These are phyloP conservation scores for Secale cereale DNA, from an alignment of 176 grass and related monocot species.

Conservation along the genomic window DNA sequence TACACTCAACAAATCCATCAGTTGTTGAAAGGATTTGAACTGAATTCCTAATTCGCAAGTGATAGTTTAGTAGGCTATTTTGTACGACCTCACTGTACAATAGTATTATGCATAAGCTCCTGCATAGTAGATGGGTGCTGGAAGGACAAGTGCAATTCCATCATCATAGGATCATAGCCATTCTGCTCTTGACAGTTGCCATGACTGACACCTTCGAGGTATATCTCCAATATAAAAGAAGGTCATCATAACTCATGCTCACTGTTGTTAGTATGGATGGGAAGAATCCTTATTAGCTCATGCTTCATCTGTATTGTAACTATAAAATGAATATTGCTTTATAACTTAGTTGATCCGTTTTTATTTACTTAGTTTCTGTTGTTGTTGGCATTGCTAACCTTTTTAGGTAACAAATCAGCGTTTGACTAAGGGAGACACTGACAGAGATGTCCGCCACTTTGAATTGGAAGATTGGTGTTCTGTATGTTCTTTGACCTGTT, in stretches of 20 bases:
- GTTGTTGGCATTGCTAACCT: background rate
- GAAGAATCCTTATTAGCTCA: too few relatives aligned
- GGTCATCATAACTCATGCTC: too few relatives aligned
- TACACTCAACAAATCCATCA: background rate
- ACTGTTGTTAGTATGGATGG: too few relatives aligned
- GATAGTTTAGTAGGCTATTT: background rate
- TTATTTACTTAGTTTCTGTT: background rate
- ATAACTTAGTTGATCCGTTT: background rate
- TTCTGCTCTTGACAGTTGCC: too few relatives aligned
- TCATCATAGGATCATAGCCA: too few relatives aligned
- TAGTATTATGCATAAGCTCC: background rate
- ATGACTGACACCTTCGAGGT: too few relatives aligned
- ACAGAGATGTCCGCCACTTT: constrained; percentile 79
- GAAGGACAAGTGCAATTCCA: too few relatives aligned
- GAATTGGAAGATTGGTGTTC: constrained; percentile 58
- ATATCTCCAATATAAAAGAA: too few relatives aligned
- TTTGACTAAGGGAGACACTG: constrained; percentile 51
- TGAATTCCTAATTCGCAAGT: background rate
- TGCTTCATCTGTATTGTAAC: too few relatives aligned
- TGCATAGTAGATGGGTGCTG: background rate
- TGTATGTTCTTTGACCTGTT: constrained; percentile 44
- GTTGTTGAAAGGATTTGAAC: background rate
- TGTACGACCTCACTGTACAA: background rate
- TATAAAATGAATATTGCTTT: background rate
- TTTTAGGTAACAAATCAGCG: constrained; percentile 43